Evolutionary conservation across 495 filamentous ascomycete species (phyloP).

Genomic region (Penicillium canariense): DNA sequence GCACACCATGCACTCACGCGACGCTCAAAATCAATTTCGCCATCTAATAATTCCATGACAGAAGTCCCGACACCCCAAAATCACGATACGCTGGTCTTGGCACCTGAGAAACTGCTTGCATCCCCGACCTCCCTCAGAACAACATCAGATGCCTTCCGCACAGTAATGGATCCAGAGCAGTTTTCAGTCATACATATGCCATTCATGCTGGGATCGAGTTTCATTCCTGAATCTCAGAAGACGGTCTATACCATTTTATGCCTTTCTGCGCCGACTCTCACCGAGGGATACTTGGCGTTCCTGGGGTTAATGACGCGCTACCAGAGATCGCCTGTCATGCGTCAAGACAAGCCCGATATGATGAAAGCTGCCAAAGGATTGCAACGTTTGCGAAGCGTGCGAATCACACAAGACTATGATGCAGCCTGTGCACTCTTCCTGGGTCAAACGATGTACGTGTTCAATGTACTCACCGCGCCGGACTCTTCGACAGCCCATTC

Average conservation of each 20-base stretch:
- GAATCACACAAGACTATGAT: conserved; percentile 24
- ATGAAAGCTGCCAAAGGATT: conserved; percentile 24
- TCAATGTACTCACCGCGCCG: conserved; percentile 28
- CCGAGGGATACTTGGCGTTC: conserved; percentile 28
- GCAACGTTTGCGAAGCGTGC: conserved; percentile 22
- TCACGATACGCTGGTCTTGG: conserved; percentile 3
- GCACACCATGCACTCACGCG: not conserved
- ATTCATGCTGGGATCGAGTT: conserved; percentile 24
- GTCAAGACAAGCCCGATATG: conserved; percentile 23
- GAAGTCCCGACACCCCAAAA: conserved; percentile 5
- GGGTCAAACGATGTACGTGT: conserved; percentile 31
- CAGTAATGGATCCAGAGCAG: conserved; percentile 22
- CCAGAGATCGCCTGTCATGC: conserved; percentile 24
- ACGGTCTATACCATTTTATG: conserved; percentile 21
- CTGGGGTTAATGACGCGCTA: conserved; percentile 27
- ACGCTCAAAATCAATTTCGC: conserved; percentile 9
- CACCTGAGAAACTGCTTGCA: conserved; percentile 23
- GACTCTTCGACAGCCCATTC: conserved; percentile 27
- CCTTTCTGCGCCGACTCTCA: conserved; percentile 21
- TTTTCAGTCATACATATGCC: conserved; percentile 27
- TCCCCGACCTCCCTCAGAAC: conserved; percentile 18
- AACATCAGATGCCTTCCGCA: conserved; percentile 24
- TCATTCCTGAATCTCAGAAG: conserved; percentile 18
- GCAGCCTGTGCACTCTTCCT: conserved; percentile 28
- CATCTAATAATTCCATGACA: conserved; percentile 1